Conservation (phyloP, 1,139 yeast genomes). For the Yamadazyma siamensis region DNA sequence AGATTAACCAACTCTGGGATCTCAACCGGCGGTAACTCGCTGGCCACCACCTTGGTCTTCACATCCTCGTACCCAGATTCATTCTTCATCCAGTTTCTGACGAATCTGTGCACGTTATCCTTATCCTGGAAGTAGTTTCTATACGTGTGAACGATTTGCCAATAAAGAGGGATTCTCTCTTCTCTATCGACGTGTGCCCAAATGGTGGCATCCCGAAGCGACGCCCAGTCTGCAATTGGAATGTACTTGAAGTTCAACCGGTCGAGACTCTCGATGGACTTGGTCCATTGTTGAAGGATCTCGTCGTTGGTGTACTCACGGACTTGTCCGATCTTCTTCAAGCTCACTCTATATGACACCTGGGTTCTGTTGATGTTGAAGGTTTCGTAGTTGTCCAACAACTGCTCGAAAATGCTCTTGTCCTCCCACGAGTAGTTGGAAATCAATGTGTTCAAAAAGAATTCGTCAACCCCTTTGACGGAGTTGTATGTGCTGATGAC, state of each 20-base stretch:
- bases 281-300: conserved; percentile 60
- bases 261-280: conserved; percentile 53
- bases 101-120: conserved; percentile 27
- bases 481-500: conserved; percentile 56
- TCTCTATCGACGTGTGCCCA: conserved; percentile 32
- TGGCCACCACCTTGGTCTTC: conserved; percentile 3
- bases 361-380: conserved; percentile 61
- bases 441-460: conserved; percentile 74
- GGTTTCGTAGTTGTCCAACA: conserved; percentile 58
- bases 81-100: conserved; percentile 31
- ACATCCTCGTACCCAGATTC: conserved; percentile 17
- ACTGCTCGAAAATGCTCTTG: conserved; percentile 58
- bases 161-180: conserved; percentile 54
- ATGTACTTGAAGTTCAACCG: conserved; percentile 53
- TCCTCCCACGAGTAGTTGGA: conserved; percentile 72
- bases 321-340: conserved; percentile 72
- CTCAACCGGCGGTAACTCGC: conserved; percentile 10
- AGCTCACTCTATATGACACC: conserved; percentile 71
- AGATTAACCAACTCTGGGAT: conserved; percentile 28
- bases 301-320: conserved; percentile 49
- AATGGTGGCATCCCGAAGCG: conserved; percentile 75
- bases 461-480: conserved; percentile 62
- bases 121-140: conserved; percentile 42
- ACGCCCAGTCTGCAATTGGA: conserved; percentile 87
- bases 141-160: conserved; percentile 54